Base-by-base conservation (phyloP, 2,329 filamentous ascomycete species). In the Graphilbum ipis-grandicollis region DNA sequence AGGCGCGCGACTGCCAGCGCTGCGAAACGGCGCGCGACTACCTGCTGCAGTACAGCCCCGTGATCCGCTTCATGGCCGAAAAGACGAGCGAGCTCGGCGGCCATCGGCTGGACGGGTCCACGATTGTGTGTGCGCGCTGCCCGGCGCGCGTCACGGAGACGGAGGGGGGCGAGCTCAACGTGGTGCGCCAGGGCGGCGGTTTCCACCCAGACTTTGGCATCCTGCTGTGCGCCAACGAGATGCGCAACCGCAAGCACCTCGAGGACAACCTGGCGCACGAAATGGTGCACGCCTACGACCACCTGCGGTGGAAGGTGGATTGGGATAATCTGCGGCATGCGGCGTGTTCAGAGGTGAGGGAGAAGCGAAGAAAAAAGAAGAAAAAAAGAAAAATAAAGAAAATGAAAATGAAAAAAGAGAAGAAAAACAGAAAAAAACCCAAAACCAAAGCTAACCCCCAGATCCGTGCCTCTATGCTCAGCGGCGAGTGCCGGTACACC, bases 251-350 rank as follows among this genome's bases (percentile, higher is more conserved):
- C 39, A 75, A 76, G 23, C 84, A 93, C 53, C 56, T 93, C 47
- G 90, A 98, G 60, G 90, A 98, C 55, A 93, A 86, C 10, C 63
- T 98, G 50, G 78, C 86, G 21, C 90, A 98, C 57, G 90, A 98
- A 62, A 92, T 98, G 84, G 80, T 98, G 37, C 90, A 98, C 56
- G 86, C 86, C 1, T 96, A 85, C 66, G 90, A 98, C 54, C 80
- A 93, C 54, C 52, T 96, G 47, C 65, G 88, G 44, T 98, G 84
- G 64, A 90, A 93, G 57, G 75, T 94, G 32, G 79, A 96, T 52
- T 82, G 80, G 62, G 63, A 68, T 47, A 64, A 84, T 54, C 54
- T 98, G 56, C 75, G 77, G 54, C 90, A 98, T 58, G 82, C 86
- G 26, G 90, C 90, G 38, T 98, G 90, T 56, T 79, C 86, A 39